Conservation (phyloP, 306 rosid species). For the Cicer pinnatifidum region DNA sequence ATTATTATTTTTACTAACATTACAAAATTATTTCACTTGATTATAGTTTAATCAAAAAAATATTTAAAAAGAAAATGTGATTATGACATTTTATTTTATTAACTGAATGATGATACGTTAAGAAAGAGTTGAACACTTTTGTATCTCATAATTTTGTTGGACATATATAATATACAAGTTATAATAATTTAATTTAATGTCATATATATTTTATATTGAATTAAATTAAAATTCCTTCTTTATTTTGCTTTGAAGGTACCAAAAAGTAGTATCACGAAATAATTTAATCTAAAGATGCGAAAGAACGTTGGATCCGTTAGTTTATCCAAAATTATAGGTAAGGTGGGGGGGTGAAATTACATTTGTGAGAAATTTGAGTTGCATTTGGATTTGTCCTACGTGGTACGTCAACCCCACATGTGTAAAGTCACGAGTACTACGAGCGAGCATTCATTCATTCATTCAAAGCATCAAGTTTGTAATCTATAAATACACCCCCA, state of each 20-base stretch:
- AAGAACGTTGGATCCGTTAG: conserved; percentile 38
- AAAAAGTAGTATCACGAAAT: too few species aligned
- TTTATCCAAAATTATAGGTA: conserved; percentile 49
- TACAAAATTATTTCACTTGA: too few species aligned
- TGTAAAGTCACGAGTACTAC: conserved; percentile 38
- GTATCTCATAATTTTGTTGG: too few species aligned
- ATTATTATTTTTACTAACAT: too few species aligned
- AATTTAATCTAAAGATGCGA: neutral
- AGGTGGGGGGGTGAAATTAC: conserved; percentile 30
- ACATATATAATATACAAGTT: too few species aligned
- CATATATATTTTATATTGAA: too few species aligned
- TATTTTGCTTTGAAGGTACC: too few species aligned
- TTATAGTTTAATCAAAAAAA: too few species aligned
- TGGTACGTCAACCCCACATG: conserved; percentile 52
- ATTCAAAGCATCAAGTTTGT: conserved; percentile 23
- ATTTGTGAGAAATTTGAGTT: conserved; percentile 41
- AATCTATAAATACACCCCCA: conserved; percentile 54
- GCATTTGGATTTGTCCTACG: conserved; percentile 42
- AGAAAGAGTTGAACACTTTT: neutral
- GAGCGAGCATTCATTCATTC: conserved; percentile 29
- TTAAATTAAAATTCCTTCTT: too few species aligned
- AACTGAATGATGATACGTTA: neutral
- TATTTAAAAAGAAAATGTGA: neutral
- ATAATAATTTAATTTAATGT: too few species aligned
- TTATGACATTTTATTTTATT: neutral